Evolutionary conservation across 2,329 filamentous ascomycete species (phyloP).

Genomic region (Phialophora verrucosa): DNA sequence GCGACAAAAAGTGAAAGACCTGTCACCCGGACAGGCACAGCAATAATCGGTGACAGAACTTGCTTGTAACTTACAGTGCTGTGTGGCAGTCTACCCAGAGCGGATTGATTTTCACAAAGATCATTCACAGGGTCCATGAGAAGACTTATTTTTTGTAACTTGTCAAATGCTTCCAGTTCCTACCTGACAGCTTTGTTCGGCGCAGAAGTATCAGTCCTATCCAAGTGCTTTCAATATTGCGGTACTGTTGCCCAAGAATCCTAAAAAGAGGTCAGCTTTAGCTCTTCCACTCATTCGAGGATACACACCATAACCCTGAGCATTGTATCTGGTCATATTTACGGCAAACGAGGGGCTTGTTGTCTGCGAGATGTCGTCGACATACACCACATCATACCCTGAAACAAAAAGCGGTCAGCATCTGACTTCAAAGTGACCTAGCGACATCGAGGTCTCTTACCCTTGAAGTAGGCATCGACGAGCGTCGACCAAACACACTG

Average conservation of each 20-base stretch:
- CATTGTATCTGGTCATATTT: conserved; percentile 28
- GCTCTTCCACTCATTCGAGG: background rate
- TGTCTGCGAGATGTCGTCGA: conserved; percentile 62
- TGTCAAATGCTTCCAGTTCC: background rate
- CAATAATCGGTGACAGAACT: background rate
- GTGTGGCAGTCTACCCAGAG: background rate
- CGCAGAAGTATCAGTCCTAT: background rate
- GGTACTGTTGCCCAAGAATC: conserved; percentile 27
- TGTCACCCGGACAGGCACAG: background rate
- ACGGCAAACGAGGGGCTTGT: conserved; percentile 41
- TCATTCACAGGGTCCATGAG: background rate
- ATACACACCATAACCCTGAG: conserved; percentile 23
- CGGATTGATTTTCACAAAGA: background rate
- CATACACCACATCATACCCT: conserved; percentile 59
- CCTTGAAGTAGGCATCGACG: conserved; percentile 60
- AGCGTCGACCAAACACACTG: conserved; percentile 65
- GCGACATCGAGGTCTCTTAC: conserved; percentile 35
- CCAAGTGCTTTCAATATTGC: conserved; percentile 26
- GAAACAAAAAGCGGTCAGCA: background rate
- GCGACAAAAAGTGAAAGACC: background rate
- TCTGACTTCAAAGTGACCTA: background rate
- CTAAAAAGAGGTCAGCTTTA: conserved; percentile 16
- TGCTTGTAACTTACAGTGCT: background rate
- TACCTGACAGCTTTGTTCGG: background rate
- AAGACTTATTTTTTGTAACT: background rate